Base-by-base conservation (phyloP, 73 alveolate genomes). In the Uronychia binucleata region DNA sequence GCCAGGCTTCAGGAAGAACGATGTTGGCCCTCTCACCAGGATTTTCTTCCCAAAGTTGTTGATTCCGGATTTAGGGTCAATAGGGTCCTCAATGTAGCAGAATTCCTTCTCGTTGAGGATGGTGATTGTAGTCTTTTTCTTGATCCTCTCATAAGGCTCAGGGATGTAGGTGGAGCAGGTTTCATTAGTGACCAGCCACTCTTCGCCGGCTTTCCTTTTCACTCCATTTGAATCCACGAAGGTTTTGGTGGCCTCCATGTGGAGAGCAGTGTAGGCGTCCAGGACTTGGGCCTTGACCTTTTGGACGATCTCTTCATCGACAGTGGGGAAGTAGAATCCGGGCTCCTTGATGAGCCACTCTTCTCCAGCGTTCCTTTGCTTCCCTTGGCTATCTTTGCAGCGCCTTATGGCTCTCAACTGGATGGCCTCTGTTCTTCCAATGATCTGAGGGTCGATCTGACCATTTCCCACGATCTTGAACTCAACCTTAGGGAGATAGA, bases 1-100 rank as follows among this genome's bases (percentile, higher is more conserved):
- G 26, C 95, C 94, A 0, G 98, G 98, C 81, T 83, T 92, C 31
- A 94, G 88, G 93, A 94, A 94, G 93, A 94, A 94, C 30, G 92
- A 60, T 57, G 74, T 57, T 28, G 96, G 97, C 14, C 98, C 98
- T 28, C 59, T 57, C 26, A 83, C 82, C 31, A 86, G 91, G 0
- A 88, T 92, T 85, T 90, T 89, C 34, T 84, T 85, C 27, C 98
- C 97, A 33, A 88, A 82, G 75, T 85, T 80, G 77, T 94, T 93
- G 13, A 57, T 35, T 57, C 92, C 91, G 1, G 83, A 60, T 59
- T 90, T 89, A 19, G 60, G 86, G 83, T 94, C 97, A 28, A 74
- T 46, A 25, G 98, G 98, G 87, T 94, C 91, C 1, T 58, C 74
- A 58, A 94, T 92, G 86, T 93, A 85, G 86, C 98, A 92, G 91